A percentile compares a stretch with the other conserved stretches of the same genome.
Evolutionary conservation across 2,329 filamentous ascomycete genomes (phyloP).

Genomic region (Neodidymelliopsis sp.): DNA sequence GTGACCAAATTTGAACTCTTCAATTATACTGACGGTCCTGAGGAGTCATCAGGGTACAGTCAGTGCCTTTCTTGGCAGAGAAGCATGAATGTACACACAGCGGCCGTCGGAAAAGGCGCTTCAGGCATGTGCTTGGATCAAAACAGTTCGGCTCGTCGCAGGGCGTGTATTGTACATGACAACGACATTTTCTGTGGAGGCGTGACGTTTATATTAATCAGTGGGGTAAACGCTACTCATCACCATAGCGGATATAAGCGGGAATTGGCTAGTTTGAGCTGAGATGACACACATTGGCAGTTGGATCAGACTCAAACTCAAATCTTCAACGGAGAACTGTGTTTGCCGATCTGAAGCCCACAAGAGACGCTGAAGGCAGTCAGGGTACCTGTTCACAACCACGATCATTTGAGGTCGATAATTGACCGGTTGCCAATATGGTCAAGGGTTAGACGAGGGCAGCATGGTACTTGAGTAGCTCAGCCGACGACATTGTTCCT

Average conservation of each 20-base stretch:
- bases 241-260: constrained; percentile 18
- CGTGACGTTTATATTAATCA: constrained; percentile 8
- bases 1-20: too few species aligned
- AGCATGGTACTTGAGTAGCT: constrained; percentile 13
- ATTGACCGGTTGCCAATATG: too few species aligned
- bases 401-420: too few species aligned
- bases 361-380: too few species aligned
- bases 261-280: constrained; percentile 8
- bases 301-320: neutral
- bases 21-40: neutral
- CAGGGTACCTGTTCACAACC: too few species aligned
- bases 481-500: neutral
- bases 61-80: constrained; percentile 4
- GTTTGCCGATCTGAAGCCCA: too few species aligned
- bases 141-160: neutral
- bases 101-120: neutral
- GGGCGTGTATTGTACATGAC: neutral
- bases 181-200: neutral
- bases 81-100: neutral
- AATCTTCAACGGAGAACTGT: too few species aligned
- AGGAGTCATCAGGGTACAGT: constrained; percentile 8
- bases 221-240: constrained; percentile 7
- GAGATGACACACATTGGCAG: neutral
- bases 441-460: constrained; percentile 10
- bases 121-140: neutral